phyloP scores from a whole-genome alignment of 2,329 filamentous ascomycete genomes.

The Aspergillus phoenicis region DNA sequence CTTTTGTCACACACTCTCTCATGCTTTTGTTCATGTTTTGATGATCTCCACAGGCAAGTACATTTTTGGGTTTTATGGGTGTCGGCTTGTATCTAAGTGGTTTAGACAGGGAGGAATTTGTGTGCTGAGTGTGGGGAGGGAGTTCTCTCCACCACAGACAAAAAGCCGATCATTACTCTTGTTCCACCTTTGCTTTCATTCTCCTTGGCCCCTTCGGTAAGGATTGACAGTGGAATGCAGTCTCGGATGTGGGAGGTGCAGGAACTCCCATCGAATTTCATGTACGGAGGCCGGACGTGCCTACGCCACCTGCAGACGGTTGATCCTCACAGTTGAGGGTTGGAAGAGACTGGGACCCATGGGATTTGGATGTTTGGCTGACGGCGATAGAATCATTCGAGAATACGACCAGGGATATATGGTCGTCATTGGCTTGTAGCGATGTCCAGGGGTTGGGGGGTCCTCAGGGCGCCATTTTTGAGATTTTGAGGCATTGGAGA shows the following conservation, averaged over 20 bases:
- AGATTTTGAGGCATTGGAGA: not conserved
- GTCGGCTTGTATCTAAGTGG: too few species aligned
- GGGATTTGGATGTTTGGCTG: not conserved
- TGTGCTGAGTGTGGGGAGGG: not conserved
- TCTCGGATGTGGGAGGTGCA: not conserved
- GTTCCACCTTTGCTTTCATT: not conserved
- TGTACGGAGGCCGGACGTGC: not conserved
- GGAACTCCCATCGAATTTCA: not conserved
- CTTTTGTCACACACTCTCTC: not conserved
- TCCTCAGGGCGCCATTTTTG: not conserved
- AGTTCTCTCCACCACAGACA: not conserved
- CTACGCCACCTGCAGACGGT: not conserved
- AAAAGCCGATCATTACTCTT: not conserved
- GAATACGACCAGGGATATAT: not conserved
- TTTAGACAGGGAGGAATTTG: not conserved
- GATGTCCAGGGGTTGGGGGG: not conserved
- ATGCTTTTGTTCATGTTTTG: not conserved
- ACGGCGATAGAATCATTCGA: not conserved
- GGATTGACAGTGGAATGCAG: constrained; percentile 5
- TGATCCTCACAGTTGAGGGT: not conserved
- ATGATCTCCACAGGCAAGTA: not conserved
- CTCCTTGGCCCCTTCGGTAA: constrained; percentile 1
- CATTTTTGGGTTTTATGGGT: not conserved
- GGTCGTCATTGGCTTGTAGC: not conserved
- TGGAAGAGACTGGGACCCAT: not conserved